Evolutionary conservation across 164 flowering plant genomes (phyloP).

Genomic region (Hamamelis virginiana): DNA sequence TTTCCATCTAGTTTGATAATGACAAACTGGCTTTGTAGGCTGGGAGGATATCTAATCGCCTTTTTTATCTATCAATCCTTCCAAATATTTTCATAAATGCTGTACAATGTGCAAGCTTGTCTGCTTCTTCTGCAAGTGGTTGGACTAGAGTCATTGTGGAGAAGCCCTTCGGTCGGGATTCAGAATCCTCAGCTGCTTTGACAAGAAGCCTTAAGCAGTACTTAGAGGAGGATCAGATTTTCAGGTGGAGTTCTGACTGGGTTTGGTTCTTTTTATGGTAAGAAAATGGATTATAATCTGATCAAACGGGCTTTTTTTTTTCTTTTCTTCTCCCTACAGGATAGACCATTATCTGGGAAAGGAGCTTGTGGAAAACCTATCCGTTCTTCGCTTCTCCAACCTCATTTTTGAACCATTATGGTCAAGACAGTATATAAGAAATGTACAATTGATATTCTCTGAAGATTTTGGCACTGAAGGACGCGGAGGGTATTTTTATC

Average conservation of each 20-base stretch:
- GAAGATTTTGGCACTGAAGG: constrained; percentile 99
- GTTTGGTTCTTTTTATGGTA: neutral
- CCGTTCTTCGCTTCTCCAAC: constrained; percentile 94
- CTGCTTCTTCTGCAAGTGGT: constrained; percentile 81
- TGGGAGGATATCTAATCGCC: constrained; percentile 73
- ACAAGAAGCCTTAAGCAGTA: constrained; percentile 79
- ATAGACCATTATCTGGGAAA: constrained; percentile 94
- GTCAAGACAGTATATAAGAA: constrained; percentile 91
- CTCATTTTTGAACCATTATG: constrained; percentile 92
- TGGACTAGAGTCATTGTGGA: constrained; percentile 99
- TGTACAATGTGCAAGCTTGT: constrained; percentile 73
- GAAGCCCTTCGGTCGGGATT: constrained; percentile 95
- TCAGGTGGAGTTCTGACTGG: constrained; percentile 46
- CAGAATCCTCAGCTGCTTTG: constrained; percentile 83
- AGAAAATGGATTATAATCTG: constrained; percentile 2
- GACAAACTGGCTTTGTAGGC: constrained; percentile 40
- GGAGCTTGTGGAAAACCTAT: constrained; percentile 92
- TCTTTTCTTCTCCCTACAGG: too few relatives aligned
- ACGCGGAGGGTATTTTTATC: constrained; percentile 78
- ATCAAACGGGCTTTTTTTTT: neutral
- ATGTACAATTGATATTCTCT: constrained; percentile 87
- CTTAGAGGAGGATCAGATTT: constrained; percentile 83
- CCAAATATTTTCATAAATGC: constrained; percentile 91
- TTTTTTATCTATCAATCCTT: constrained; percentile 87
- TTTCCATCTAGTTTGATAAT: constrained; percentile 1